These are phyloP conservation scores for Chalaropsis thielavioides DNA, from an alignment of 2,329 filamentous ascomycete genomes.

Conservation along the genomic window DNA sequence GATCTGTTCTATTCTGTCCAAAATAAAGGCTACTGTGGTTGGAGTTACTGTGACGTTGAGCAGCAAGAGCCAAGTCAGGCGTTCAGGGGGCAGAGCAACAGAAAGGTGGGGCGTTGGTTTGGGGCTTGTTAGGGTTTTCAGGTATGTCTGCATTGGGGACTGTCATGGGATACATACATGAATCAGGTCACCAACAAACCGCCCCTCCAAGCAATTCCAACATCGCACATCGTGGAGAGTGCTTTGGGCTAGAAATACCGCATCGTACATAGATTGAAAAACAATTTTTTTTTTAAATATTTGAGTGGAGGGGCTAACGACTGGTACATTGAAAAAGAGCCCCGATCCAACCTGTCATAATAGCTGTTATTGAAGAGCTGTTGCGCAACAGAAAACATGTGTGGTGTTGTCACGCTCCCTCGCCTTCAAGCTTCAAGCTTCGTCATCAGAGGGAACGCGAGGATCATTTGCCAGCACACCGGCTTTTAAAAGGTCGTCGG, in stretches of 20 bases:
- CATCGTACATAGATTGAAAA: neutral
- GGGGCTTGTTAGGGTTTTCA: neutral
- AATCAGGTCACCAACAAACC: too few species aligned
- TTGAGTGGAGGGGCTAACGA: conserved; percentile 2
- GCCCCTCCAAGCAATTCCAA: too few species aligned
- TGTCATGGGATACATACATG: neutral
- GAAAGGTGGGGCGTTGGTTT: neutral
- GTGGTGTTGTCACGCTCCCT: neutral
- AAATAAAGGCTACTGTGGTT: neutral
- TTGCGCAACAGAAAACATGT: neutral
- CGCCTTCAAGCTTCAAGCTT: neutral
- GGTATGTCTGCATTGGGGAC: neutral
- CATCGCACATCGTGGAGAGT: neutral
- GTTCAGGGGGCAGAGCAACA: neutral
- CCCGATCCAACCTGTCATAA: neutral
- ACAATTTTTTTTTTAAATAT: neutral
- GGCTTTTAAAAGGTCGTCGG: conserved; percentile 61
- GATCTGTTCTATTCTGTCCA: neutral
- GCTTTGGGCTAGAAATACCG: neutral
- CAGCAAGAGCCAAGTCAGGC: neutral
- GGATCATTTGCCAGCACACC: conserved; percentile 63
- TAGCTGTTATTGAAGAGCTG: neutral
- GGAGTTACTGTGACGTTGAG: neutral
- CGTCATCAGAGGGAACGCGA: conserved; percentile 33
- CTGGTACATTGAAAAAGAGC: neutral